Base-by-base conservation (phyloP, 495 filamentous ascomycete species). In the Lindgomyces ingoldianus region DNA sequence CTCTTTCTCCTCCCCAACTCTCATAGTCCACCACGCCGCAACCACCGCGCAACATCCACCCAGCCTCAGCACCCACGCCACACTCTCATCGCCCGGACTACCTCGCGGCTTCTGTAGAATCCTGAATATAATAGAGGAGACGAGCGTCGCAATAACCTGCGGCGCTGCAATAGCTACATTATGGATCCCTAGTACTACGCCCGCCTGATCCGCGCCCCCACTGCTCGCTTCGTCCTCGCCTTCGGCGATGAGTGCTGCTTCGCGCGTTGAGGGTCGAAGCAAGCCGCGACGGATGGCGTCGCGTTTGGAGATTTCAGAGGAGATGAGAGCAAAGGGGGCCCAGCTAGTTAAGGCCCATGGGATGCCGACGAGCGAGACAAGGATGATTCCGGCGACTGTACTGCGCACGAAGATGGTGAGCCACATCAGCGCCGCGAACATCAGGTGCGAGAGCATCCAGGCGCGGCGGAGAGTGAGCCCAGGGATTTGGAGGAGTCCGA, bases 311-410 rank as follows among this genome's bases (percentile, higher is more conserved):
- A 96, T 90, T 75, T 96, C 92, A 33, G 89, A 87, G 50, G 87
- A 88, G 70, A 96, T 96, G 65, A 96, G 86, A 36, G 92, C 91
- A 79, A 93, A 96, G 0, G 92, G 92, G 0, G 90, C 92, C 92
- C 92, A 96, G 29, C 92, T 81, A 19, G 91, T 90, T 52, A 96
- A 76, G 22, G 92, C 91, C 92, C 92, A 96, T 12, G 87, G 89
- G 57, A 96, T 85, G 18, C 92, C 92, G 61, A 95, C 82, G 12
- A 94, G 72, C 4, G 84, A 89, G 48, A 94, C 87, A 12, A 93
- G 83, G 18, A 86, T 78, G 0, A 89, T 93, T 3, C 86, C 92
- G 8, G 81, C 84, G 57, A 79, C 75, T 26, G 87, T 81, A 6
- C 81, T 83, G 57, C 77, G 82, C 50, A 94, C 87, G 69, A 95